Evolutionary conservation across 306 rosid genomes (phyloP).

Genomic region (Gillenia trifoliata): DNA sequence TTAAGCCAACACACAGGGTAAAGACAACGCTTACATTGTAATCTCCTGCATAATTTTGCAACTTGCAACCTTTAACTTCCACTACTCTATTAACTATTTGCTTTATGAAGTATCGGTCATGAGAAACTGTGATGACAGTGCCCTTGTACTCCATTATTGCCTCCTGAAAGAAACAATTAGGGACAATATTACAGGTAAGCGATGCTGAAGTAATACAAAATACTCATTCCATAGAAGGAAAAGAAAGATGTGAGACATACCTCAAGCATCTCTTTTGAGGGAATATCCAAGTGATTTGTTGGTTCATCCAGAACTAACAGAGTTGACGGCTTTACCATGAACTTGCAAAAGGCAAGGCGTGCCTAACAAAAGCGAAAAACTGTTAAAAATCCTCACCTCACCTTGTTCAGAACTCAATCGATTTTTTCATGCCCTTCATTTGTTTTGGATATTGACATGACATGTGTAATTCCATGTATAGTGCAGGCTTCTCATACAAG

Average conservation of each 20-base stretch:
- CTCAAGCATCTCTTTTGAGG: conserved; percentile 99
- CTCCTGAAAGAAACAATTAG: conserved; percentile 52
- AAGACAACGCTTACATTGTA: conserved; percentile 62
- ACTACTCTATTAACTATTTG: conserved; percentile 94
- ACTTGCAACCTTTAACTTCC: conserved; percentile 62
- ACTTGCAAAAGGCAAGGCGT: conserved; percentile 92
- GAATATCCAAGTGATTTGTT: conserved; percentile 97
- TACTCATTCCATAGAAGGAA: background rate
- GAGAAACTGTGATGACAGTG: conserved; percentile 91
- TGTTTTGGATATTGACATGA: background rate
- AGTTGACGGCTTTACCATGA: conserved; percentile 95
- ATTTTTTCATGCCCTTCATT: background rate
- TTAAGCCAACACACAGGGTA: background rate
- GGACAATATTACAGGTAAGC: conserved; percentile 6
- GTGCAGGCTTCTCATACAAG: background rate
- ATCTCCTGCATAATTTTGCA: conserved; percentile 90
- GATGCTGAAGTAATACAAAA: background rate
- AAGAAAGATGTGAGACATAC: conserved; percentile 30
- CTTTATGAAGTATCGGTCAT: conserved; percentile 87
- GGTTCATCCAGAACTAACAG: conserved; percentile 92
- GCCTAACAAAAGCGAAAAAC: conserved; percentile 55
- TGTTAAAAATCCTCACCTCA: background rate
- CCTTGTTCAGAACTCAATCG: background rate
- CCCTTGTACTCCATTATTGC: conserved; percentile 82
- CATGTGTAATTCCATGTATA: background rate